Base-by-base conservation (phyloP, 257 asterid genomes). In the Schizonepeta tenuifolia region DNA sequence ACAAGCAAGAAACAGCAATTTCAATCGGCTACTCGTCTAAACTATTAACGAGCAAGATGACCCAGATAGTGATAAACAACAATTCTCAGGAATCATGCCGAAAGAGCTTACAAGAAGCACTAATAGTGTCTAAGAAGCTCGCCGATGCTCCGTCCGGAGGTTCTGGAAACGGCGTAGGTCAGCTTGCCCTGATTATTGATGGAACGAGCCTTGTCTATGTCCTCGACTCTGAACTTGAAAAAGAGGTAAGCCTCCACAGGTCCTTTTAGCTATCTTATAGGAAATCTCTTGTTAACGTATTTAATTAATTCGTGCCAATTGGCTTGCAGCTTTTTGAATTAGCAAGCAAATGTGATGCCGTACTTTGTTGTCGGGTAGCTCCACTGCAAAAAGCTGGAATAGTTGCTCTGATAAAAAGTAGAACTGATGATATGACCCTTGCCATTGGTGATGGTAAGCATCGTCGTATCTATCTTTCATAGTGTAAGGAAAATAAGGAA, bases 1-100 rank as follows among this genome's bases (percentile, higher is more conserved):
- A 95, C 85, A 95, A 95, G 85, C 98, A 92, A 85, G 98, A 95
- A 85, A 95, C 99, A 3, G 99, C 99, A 1, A 90, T 95, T 75
- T 92, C 99, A 18, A 95, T 95, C 59, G 99, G 99, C 59, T 85
- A 85, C 81, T 95, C 99, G 2, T 92, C 98, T 15, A 92, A 84
- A 86, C 99, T 95, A 50, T 81, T 95, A 74, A 92, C 99, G 4
- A 75, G 88, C 80, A 79, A 63, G 18, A 90, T 92, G 98, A 87
- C 83, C 40, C 94, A 84, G 80, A 90, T 95, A 54, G 83, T 90
- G 64, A 82, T 95, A 28, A 90, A 90, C 76, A 85, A 79, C 77
- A 92, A 82, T 72, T 88, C 99, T 6, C 89, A 74, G 78, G 96
- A 86, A 28, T 79, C 96, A 4, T 92, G 98, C 75, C 78, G 82